phyloP scores from a whole-genome alignment of 805 yeast species.

The Metschnikowia drakensbergensis region DNA sequence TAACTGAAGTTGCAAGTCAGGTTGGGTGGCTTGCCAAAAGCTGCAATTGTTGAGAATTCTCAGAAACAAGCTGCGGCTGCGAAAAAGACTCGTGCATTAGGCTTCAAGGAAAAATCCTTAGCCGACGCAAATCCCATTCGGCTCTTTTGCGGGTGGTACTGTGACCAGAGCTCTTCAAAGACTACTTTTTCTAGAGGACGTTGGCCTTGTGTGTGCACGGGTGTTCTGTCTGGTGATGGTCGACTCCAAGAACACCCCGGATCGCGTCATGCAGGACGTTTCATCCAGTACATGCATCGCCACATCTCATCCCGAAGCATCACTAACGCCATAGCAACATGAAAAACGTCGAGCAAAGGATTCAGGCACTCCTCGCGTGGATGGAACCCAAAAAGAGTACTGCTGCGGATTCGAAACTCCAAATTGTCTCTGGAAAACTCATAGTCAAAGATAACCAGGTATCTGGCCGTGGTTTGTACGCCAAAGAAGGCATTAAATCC shows the following conservation, averaged over 20 bases:
- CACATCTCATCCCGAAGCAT: neutral
- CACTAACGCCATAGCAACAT: neutral
- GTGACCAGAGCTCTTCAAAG: no score
- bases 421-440: conserved; percentile 39
- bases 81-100: no score
- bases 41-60: no score
- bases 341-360: conserved; percentile 11
- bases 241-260: neutral
- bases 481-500: conserved; percentile 32
- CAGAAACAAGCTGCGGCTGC: no score
- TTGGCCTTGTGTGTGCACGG: neutral
- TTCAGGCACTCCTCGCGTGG: conserved; percentile 27
- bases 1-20: no score
- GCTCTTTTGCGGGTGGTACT: no score
- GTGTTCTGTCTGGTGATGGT: neutral
- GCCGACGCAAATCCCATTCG: no score
- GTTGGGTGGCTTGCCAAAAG: no score
- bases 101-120: no score
- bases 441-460: conserved; percentile 36
- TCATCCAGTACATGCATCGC: neutral
- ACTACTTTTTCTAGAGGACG: no score
- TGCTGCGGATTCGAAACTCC: conserved; percentile 8
- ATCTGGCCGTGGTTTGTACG: conserved; percentile 64
- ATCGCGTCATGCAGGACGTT: conserved; percentile 1
- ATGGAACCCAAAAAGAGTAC: conserved; percentile 10